These are phyloP conservation scores for Limonium bicolor DNA, from an alignment of 148 eudicot genomes.

Conservation along the genomic window DNA sequence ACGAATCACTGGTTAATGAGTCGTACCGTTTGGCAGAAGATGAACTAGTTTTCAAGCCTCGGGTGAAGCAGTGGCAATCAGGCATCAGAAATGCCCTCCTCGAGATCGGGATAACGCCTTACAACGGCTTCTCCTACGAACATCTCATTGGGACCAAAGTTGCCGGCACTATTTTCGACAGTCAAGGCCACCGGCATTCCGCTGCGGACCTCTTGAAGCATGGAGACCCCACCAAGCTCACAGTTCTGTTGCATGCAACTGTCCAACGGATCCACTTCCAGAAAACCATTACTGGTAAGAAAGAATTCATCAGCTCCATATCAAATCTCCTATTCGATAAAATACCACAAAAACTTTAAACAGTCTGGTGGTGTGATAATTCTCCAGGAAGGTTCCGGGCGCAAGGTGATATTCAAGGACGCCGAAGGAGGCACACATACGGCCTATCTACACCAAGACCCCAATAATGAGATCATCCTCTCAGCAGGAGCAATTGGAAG, in stretches of 20 bases:
- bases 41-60: constrained; percentile 58
- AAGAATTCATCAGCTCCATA: too few species aligned
- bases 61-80: constrained; percentile 56
- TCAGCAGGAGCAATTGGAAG: constrained; percentile 85
- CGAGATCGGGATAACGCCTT: constrained; percentile 48
- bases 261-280: constrained; percentile 49
- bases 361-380: too few species aligned
- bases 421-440: constrained; percentile 33
- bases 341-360: too few species aligned
- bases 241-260: constrained; percentile 51
- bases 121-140: constrained; percentile 67
- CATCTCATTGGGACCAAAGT: constrained; percentile 69
- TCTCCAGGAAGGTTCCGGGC: too few species aligned
- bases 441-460: constrained; percentile 39
- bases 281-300: too few species aligned
- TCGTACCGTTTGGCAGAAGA: constrained; percentile 73
- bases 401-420: constrained; percentile 57
- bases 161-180: constrained; percentile 70
- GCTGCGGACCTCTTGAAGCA: constrained; percentile 61
- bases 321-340: too few species aligned
- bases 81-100: constrained; percentile 61
- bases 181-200: constrained; percentile 42
- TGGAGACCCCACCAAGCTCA: constrained; percentile 38
- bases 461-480: constrained; percentile 49
- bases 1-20: constrained; percentile 36